Evolutionary conservation across 192 early-diverging fungal species (phyloP), one percentile per base, ranked within the genome.

Genomic region (Chytriomyces sp.): DNA sequence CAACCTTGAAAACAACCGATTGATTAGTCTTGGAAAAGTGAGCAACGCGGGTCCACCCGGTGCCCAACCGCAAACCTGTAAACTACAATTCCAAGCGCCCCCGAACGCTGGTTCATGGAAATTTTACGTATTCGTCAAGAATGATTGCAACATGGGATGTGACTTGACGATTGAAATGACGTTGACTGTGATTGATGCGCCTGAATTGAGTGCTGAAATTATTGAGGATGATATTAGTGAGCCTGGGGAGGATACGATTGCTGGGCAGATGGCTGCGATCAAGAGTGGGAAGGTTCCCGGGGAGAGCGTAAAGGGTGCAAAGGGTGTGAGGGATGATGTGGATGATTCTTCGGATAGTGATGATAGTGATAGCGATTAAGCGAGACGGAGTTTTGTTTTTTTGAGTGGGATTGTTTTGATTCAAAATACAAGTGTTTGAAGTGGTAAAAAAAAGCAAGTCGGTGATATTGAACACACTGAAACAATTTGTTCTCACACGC

Each of bases 181-280:
- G 53, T 85, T 98, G 87, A 86, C 82, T 5, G 69, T 74, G 8
- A 93, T 96, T 7, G 85, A 93, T 9, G 87, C 86, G 43, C 88
- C 93, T 45, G 93, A 95, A 43, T 80, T 88, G n/a, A 43, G 23
- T 61, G 23, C 24, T 7, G 89, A 90, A 69, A 85, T 91, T 6
- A 92, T 95, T 6, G 95, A 97, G 49, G 96, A 97, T 78, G 93
- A 95, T 67, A 98, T 98, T 67, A 95, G 94, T 18, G 97, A 98
- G 76, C 96, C 96, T 45, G 97, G 97, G 65, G 95, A 96, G 64
- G 94, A 97, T 82, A 92, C 93, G 46, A 91, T 98, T 79, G 96
- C 96, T 23, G 97, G 95, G 7, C 96, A 97, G 85, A 96, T 98
- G 95, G 91, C 93, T 50, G 80, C 93, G 85, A 89, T 96, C 88